A percentile compares a stretch with the other conserved stretches of the same genome.
Evolutionary conservation across 306 rosid genomes (phyloP).

Genomic region (Cucurbita maxima): DNA sequence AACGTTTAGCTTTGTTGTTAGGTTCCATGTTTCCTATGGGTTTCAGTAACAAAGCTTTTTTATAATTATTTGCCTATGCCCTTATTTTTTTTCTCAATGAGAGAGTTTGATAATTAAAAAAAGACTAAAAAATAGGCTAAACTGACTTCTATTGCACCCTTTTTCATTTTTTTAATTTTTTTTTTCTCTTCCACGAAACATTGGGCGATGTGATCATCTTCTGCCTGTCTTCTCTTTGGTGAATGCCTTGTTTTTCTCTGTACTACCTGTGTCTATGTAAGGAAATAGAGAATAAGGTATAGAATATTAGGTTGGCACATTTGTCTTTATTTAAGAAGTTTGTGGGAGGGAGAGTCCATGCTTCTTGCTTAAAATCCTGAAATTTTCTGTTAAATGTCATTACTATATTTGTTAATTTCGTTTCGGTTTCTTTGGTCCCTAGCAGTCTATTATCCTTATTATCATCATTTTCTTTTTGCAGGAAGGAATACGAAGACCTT

Average conservation of each 20-base stretch:
- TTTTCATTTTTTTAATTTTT: not conserved
- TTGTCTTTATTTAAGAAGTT: no score
- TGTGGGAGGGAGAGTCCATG: not conserved
- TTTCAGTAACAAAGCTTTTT: no score
- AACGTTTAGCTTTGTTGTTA: no score
- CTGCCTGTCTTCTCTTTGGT: not conserved
- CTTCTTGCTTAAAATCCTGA: not conserved
- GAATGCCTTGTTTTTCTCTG: not conserved
- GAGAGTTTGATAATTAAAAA: no score
- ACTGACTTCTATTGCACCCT: not conserved
- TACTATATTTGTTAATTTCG: not conserved
- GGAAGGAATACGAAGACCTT: conserved; percentile 71
- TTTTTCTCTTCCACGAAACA: not conserved
- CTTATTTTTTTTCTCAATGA: no score
- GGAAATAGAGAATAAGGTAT: no score
- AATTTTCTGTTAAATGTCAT: not conserved
- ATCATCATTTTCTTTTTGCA: conserved; percentile 11
- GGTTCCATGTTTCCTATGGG: no score
- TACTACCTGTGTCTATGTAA: not conserved
- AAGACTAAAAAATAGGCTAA: not conserved
- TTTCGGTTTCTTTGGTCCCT: not conserved
- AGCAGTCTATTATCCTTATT: not conserved
- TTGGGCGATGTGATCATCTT: not conserved
- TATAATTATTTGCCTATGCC: no score
- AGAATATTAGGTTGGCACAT: no score